Percentiles rank a stretch among this genome's conserved stretches.
Evolutionary conservation across 495 filamentous ascomycete genomes (phyloP).

Genomic region (Evansstolkia leycettana): DNA sequence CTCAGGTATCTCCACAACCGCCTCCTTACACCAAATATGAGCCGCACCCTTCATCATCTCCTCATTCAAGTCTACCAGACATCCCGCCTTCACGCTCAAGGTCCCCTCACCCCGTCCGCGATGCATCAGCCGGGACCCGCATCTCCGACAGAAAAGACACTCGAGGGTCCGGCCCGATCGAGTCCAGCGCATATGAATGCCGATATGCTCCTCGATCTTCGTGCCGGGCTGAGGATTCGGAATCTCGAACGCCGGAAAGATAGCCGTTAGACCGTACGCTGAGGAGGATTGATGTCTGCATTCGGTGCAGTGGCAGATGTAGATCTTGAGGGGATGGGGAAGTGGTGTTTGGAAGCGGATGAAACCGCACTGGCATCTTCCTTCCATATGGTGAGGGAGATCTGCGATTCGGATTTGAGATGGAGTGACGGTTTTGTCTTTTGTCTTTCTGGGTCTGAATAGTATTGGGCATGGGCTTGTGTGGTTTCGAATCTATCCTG

Average conservation of each 20-base stretch:
- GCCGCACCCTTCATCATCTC: constrained; percentile 39
- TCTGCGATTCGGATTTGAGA: too few relatives aligned
- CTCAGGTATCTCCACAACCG: constrained; percentile 52
- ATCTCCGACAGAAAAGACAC: constrained; percentile 48
- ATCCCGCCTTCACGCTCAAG: constrained; percentile 49
- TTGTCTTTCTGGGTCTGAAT: too few relatives aligned
- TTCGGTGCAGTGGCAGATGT: constrained; percentile 58
- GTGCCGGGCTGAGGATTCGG: constrained; percentile 10
- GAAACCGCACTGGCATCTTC: not conserved
- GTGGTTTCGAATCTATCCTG: too few relatives aligned
- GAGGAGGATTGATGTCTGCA: constrained; percentile 55
- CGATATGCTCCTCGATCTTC: constrained; percentile 20
- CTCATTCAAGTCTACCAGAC: constrained; percentile 36
- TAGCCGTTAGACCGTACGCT: constrained; percentile 55
- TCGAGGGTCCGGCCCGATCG: constrained; percentile 31
- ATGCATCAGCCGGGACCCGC: constrained; percentile 48
- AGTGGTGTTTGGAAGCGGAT: not conserved
- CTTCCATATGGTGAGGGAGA: too few relatives aligned
- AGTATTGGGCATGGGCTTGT: too few relatives aligned
- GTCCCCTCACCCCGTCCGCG: constrained; percentile 36
- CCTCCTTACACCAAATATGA: constrained; percentile 51
- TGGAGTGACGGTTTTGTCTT: too few relatives aligned
- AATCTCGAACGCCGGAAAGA: constrained; percentile 49
- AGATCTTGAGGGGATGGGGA: constrained; percentile 38
- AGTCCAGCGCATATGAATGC: constrained; percentile 33